A percentile compares a stretch with the other conserved stretches of the same genome.
Evolutionary conservation across 768 basidiomycete species (phyloP).

Genomic region (Boletus huronensis): DNA sequence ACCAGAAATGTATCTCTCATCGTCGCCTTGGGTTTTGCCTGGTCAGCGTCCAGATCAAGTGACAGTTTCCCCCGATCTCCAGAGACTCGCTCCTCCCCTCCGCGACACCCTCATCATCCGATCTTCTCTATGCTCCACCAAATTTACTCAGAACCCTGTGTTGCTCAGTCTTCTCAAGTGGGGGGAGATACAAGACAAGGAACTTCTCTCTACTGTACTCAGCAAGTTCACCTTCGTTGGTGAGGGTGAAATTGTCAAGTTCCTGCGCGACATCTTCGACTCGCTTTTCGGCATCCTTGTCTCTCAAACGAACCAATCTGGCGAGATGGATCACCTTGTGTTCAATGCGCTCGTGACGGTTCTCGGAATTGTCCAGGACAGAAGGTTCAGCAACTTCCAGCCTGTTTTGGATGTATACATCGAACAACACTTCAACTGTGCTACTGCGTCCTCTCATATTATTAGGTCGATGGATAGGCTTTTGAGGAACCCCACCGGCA

Average conservation of each 20-base stretch:
- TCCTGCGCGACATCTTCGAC: slow-evolving; percentile 87
- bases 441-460: slow-evolving; percentile 78
- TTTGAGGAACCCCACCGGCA: slow-evolving; percentile 65
- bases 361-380: slow-evolving; percentile 88
- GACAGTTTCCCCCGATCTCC: slow-evolving; percentile 54
- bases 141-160: slow-evolving; percentile 86
- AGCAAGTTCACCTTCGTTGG: slow-evolving; percentile 87
- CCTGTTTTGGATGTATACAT: slow-evolving; percentile 93
- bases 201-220: slow-evolving; percentile 66
- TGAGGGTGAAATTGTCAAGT: slow-evolving; percentile 94
- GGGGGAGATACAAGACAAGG: slow-evolving; percentile 65
- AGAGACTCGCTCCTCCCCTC: slow-evolving; percentile 62
- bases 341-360: slow-evolving; percentile 91
- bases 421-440: slow-evolving; percentile 79
- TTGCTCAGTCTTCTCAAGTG: slow-evolving; percentile 78
- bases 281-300: slow-evolving; percentile 87
- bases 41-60: slow-evolving; percentile 63
- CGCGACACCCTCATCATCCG: slow-evolving; percentile 80
- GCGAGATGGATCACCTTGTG: slow-evolving; percentile 80
- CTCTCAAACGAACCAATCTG: slow-evolving; percentile 66
- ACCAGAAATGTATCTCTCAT: slow-evolving; percentile 68
- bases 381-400: slow-evolving; percentile 93
- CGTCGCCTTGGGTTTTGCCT: slow-evolving; percentile 55
- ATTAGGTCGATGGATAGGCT: slow-evolving; percentile 85
- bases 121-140: slow-evolving; percentile 88